Evolutionary conservation across 2,329 filamentous ascomycete species (phyloP), one percentile per base, ranked within the genome.

Genomic region (Fusarium subtropicale): DNA sequence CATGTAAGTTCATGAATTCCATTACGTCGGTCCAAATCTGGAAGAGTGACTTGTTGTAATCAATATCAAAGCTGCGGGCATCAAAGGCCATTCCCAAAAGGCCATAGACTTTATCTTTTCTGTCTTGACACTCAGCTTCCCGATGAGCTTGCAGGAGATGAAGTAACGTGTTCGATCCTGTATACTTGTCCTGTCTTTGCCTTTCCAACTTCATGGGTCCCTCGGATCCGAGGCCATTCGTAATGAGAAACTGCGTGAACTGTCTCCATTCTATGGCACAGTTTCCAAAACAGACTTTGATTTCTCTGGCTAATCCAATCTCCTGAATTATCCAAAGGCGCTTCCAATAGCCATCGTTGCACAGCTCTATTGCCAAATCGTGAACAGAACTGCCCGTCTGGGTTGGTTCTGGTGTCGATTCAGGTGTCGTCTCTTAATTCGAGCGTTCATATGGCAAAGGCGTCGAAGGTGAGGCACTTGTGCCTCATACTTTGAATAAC

Each of bases 1-100:
- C n/a, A n/a, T n/a, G n/a, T n/a, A n/a, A n/a, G n/a, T n/a, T 57
- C 46, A 57, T 52, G 1, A 53, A 57, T 11, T 53, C 46, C 46
- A 57, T 57, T 2, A 42, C 46, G 1, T 53, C 46, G 2, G 22
- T 42, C 55, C 46, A 57, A 2, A 42, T 42, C 2, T 53, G 1
- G 3, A 34, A 53, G 1, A 15, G 0, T 0, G 36, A 34, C n/a
- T n/a, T 53, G 0, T 53, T 20, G 16, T 53, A 53, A n/a, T 42
- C 36, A 2, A 53, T 53, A 5, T 4, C 12, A n/a, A 57, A 30
- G 28, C 7, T 1, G 2, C 46, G 11, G 10, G 36, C 22, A 13
- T 53, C 55, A 3, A 18, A 57, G 0, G 55, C 11, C 46, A 53
- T 26, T 7, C 46, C 55, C 4, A 57, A 22, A 8, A 57, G 55